These are phyloP conservation scores for Mycotypha africana DNA, from an alignment of 371 early-diverging fungal species.

Conservation along the genomic window DNA sequence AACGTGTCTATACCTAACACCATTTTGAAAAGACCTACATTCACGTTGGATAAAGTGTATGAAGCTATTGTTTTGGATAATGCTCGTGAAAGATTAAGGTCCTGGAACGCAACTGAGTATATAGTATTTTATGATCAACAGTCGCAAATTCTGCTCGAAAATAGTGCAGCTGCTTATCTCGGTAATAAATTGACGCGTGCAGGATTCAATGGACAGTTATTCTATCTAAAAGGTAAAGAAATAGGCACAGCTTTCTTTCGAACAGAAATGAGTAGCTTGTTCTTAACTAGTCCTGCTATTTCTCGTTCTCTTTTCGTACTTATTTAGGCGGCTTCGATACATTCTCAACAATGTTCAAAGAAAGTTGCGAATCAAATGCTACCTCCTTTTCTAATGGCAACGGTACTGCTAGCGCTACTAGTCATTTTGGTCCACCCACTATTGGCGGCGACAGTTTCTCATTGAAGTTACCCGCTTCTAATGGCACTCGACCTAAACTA, in stretches of 20 bases:
- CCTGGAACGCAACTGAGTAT: slow-evolving; percentile 39
- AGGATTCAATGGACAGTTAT: slow-evolving; percentile 35
- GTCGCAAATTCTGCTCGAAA: slow-evolving; percentile 32
- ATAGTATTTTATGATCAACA: slow-evolving; percentile 57
- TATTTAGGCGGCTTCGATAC: slow-evolving; percentile 40
- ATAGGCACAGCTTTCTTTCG: no score
- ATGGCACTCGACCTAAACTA: slow-evolving; percentile 26
- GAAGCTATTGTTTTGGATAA: slow-evolving; percentile 47
- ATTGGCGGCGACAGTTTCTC: slow-evolving; percentile 8
- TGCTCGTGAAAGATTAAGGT: slow-evolving; percentile 29
- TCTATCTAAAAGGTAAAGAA: slow-evolving; percentile 46
- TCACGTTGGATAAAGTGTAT: slow-evolving; percentile 49
- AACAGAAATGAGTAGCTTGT: no score
- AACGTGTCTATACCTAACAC: slow-evolving; percentile 57
- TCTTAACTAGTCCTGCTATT: no score
- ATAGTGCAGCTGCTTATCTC: slow-evolving; percentile 39
- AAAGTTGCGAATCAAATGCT: slow-evolving; percentile 22
- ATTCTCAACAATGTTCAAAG: slow-evolving; percentile 19
- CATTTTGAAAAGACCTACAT: slow-evolving; percentile 53
- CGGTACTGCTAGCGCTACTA: neutral
- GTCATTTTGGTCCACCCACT: slow-evolving; percentile 12
- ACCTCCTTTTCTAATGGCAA: no score
- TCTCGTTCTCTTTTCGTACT: neutral
- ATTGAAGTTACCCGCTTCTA: slow-evolving; percentile 7
- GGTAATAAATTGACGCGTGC: slow-evolving; percentile 27